phyloP scores from a whole-genome alignment of 805 yeast genomes.

The Pichia heedii region DNA sequence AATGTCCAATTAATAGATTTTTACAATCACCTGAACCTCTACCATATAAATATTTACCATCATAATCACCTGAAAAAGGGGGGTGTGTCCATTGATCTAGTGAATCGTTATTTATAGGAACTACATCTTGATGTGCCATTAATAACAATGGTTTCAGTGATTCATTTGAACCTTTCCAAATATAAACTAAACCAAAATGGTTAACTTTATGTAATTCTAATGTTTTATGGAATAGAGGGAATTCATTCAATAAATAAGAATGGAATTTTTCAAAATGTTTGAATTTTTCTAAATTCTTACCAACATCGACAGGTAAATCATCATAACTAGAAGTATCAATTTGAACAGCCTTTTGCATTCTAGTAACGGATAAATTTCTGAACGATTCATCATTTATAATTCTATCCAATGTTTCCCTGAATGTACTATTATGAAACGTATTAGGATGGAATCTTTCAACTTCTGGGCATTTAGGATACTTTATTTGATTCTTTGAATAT shows the following conservation, averaged over 20 bases:
- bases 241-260: conserved; percentile 30
- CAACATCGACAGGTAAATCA: conserved; percentile 34
- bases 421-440: conserved; percentile 22
- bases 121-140: conserved; percentile 44
- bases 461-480: conserved; percentile 11
- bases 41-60: conserved; percentile 31
- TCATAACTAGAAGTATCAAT: conserved; percentile 61
- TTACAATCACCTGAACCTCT: conserved; percentile 37
- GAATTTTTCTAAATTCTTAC: conserved; percentile 42
- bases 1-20: conserved; percentile 34
- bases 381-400: conserved; percentile 32
- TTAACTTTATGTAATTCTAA: conserved; percentile 32
- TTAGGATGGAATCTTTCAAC: conserved; percentile 22
- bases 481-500: background rate
- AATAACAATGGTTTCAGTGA: conserved; percentile 36
- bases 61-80: conserved; percentile 32
- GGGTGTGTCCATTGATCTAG: conserved; percentile 31
- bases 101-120: conserved; percentile 38
- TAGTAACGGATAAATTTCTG: conserved; percentile 33
- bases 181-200: conserved; percentile 35
- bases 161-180: conserved; percentile 35
- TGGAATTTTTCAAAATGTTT: conserved; percentile 29
- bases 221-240: conserved; percentile 30
- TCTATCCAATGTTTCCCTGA: conserved; percentile 23
- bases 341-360: conserved; percentile 49